phyloP scores from a whole-genome alignment of 2,329 filamentous ascomycete species.

The Calonectria crousiana region DNA sequence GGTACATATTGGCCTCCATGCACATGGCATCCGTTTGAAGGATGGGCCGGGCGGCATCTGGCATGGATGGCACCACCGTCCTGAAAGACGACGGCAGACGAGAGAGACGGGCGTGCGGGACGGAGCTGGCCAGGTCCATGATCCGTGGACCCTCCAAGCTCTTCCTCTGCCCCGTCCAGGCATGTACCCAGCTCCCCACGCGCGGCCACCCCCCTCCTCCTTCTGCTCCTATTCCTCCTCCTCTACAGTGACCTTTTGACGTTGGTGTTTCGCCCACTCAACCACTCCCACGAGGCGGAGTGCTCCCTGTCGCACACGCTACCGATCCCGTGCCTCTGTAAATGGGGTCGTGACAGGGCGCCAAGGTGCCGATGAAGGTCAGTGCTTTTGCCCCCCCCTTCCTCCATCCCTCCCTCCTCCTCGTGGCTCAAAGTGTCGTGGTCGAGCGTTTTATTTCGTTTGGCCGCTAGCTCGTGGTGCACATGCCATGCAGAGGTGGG shows the following conservation, averaged over 20 bases:
- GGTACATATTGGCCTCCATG: neutral
- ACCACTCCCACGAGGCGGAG: neutral
- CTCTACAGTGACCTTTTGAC: neutral
- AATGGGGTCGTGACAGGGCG: slow-evolving; percentile 5
- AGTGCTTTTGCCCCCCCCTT: neutral
- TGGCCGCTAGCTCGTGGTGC: slow-evolving; percentile 1
- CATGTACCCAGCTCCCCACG: slow-evolving; percentile 7
- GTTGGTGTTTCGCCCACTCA: slow-evolving; percentile 9
- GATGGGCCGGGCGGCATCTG: neutral
- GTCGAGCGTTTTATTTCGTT: slow-evolving; percentile 12
- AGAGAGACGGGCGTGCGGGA: neutral
- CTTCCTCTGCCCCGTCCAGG: slow-evolving; percentile 8
- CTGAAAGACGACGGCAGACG: neutral
- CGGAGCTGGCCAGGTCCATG: neutral
- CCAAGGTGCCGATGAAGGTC: slow-evolving; percentile 2
- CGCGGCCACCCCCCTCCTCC: neutral
- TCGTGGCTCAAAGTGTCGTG: slow-evolving; percentile 8
- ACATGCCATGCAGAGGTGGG: slow-evolving; percentile 11
- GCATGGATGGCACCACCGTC: neutral
- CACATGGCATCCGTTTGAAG: neutral
- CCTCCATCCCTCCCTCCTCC: neutral
- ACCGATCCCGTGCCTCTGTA: slow-evolving; percentile 6
- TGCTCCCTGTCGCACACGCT: slow-evolving; percentile 7
- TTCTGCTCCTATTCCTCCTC: neutral
- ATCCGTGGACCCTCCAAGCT: neutral